Evolutionary conservation across 1,139 yeast species (phyloP).

Genomic region (Candida gigantensis): DNA sequence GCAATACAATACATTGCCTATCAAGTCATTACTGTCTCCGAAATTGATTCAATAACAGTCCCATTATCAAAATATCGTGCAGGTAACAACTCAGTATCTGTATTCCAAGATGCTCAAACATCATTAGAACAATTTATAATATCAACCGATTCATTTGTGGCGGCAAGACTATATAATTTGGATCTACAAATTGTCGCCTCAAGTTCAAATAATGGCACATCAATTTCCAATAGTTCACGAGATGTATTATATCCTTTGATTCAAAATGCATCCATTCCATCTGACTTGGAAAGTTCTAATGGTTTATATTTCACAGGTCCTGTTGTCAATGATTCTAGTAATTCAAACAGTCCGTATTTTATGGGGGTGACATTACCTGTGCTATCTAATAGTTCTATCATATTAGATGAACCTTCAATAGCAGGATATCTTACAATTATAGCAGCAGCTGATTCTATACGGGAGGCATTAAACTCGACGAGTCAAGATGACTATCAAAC

Average conservation of each 20-base stretch:
- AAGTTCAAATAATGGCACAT: slow-evolving; percentile 30
- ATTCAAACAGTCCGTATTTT: slow-evolving; percentile 33
- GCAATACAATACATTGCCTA: slow-evolving; percentile 62
- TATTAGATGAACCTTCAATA: slow-evolving; percentile 56
- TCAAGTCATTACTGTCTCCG: slow-evolving; percentile 70
- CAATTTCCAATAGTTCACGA: slow-evolving; percentile 30
- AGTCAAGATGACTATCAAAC: slow-evolving; percentile 37
- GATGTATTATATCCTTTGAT: slow-evolving; percentile 56
- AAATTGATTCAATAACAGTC: slow-evolving; percentile 57
- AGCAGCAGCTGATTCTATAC: slow-evolving; percentile 57
- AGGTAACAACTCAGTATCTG: slow-evolving; percentile 58
- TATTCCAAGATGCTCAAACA: slow-evolving; percentile 42
- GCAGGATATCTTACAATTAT: slow-evolving; percentile 75
- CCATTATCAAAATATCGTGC: slow-evolving; percentile 67
- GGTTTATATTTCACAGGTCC: slow-evolving; percentile 63
- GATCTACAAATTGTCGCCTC: slow-evolving; percentile 39
- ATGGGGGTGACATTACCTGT: slow-evolving; percentile 71
- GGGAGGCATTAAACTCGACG: slow-evolving; percentile 48
- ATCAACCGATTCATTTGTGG: slow-evolving; percentile 63
- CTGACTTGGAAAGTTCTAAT: slow-evolving; percentile 20
- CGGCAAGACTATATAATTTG: slow-evolving; percentile 68
- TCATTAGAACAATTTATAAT: slow-evolving; percentile 60
- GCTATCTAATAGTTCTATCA: slow-evolving; percentile 69
- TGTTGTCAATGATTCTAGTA: slow-evolving; percentile 36
- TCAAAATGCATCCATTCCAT: slow-evolving; percentile 46